Evolutionary conservation across 352 stramenopile genomes (phyloP).

Genomic region (Phytophthora rubi): DNA sequence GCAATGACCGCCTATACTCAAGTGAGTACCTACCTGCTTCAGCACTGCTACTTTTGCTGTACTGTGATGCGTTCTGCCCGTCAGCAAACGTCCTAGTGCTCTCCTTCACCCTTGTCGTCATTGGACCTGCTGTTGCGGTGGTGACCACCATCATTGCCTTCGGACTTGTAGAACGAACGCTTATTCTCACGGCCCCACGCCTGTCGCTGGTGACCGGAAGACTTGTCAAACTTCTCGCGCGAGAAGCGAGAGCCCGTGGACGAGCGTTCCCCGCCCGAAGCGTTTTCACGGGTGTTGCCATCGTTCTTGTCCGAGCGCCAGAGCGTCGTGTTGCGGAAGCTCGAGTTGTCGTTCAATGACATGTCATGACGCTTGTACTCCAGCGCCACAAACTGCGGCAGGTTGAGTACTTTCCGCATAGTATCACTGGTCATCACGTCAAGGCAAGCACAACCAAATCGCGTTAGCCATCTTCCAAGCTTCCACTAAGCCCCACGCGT

Average conservation of each 20-base stretch:
- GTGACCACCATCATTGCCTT: conserved; percentile 43
- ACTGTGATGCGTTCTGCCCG: conserved; percentile 2
- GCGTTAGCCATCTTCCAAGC: background rate
- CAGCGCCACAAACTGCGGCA: conserved; percentile 91
- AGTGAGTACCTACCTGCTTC: conserved; percentile 13
- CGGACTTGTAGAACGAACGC: conserved; percentile 58
- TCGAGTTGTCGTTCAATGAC: conserved; percentile 83
- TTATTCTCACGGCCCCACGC: conserved; percentile 70
- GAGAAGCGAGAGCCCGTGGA: conserved; percentile 56
- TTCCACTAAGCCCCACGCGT: too few species aligned
- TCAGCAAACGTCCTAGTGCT: conserved; percentile 15
- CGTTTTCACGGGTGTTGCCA: conserved; percentile 34
- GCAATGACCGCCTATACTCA: background rate
- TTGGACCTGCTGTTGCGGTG: conserved; percentile 43
- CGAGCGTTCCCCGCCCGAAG: conserved; percentile 28
- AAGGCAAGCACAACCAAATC: background rate
- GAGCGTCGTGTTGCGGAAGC: conserved; percentile 80
- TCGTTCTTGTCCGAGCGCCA: conserved; percentile 72
- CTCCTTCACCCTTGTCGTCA: conserved; percentile 38
- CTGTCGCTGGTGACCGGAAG: conserved; percentile 46
- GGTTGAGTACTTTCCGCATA: conserved; percentile 90
- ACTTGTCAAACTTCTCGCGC: conserved; percentile 64
- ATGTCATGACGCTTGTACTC: conserved; percentile 94
- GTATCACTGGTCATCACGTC: conserved; percentile 62
- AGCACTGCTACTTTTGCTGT: conserved; percentile 14